A percentile compares a stretch with the other conserved stretches of the same genome.
phyloP scores from a whole-genome alignment of 176 grass and related monocot species.

The Aegilops bicornis region DNA sequence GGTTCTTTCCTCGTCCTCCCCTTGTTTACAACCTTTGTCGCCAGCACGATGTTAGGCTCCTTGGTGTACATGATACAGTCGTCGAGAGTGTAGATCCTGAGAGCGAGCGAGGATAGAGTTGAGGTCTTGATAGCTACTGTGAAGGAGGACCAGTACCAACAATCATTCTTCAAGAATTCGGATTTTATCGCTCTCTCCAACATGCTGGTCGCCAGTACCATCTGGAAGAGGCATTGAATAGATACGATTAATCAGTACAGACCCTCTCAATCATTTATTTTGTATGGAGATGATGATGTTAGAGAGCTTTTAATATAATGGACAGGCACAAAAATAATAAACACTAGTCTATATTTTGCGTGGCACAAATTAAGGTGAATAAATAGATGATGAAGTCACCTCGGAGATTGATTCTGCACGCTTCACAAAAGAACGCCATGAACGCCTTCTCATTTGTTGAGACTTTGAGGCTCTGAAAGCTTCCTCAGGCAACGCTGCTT shows the following conservation, averaged over 20 bases:
- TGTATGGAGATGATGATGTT: neutral
- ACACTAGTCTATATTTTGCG: no score
- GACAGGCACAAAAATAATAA: no score
- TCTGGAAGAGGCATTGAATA: conserved; percentile 38
- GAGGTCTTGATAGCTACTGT: no score
- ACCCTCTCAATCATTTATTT: neutral
- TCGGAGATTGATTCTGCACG: conserved; percentile 79
- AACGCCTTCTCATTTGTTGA: conserved; percentile 55
- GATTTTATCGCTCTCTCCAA: conserved; percentile 75
- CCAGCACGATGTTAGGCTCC: conserved; percentile 34
- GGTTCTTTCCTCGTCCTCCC: conserved; percentile 40
- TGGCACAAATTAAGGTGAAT: no score
- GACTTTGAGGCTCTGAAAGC: conserved; percentile 61
- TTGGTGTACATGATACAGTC: conserved; percentile 72
- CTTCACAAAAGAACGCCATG: conserved; percentile 90
- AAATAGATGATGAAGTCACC: conserved; percentile 25
- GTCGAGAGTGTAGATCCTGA: conserved; percentile 81
- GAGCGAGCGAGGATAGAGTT: neutral
- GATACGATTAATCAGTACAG: conserved; percentile 18
- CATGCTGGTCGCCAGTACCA: conserved; percentile 68
- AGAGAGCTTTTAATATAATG: no score
- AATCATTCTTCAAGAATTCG: conserved; percentile 72
- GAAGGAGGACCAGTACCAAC: conserved; percentile 89
- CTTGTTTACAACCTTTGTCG: conserved; percentile 41
- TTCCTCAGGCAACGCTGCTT: conserved; percentile 77